Evolutionary conservation across 2,329 filamentous ascomycete species (phyloP).

Genomic region (Sarocladium oryzae): DNA sequence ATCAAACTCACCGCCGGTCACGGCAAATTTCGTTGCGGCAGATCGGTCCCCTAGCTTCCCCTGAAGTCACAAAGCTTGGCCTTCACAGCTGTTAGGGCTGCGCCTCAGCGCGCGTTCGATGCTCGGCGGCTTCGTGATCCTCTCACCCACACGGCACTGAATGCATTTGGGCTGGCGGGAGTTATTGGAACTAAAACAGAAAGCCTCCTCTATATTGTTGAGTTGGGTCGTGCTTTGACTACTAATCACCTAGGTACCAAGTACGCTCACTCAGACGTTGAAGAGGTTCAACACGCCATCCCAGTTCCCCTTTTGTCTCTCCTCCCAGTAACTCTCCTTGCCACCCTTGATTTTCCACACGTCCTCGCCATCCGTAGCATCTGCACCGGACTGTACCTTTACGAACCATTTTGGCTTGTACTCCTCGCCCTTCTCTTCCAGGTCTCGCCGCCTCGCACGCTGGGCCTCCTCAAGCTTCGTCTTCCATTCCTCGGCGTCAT

Average conservation of each 20-base stretch:
- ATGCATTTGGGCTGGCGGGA: too few relatives aligned
- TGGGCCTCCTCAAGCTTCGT: constrained; percentile 80
- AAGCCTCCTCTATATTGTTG: too few relatives aligned
- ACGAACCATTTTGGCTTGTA: constrained; percentile 83
- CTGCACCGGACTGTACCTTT: constrained; percentile 46
- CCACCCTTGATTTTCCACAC: constrained; percentile 72
- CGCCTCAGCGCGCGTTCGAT: too few relatives aligned
- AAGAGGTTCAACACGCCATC: constrained; percentile 47
- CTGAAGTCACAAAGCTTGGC: too few relatives aligned
- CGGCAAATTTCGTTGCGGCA: too few relatives aligned
- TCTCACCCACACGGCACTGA: too few relatives aligned
- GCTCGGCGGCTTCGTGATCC: too few relatives aligned
- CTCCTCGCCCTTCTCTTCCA: constrained; percentile 68
- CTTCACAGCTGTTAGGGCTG: too few relatives aligned
- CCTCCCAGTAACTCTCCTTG: constrained; percentile 92
- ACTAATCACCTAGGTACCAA: neutral
- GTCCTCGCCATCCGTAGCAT: constrained; percentile 51
- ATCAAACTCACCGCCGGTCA: neutral
- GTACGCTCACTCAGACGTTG: constrained; percentile 17
- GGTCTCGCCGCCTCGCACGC: constrained; percentile 61
- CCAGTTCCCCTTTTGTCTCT: constrained; percentile 65
- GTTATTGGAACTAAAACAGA: too few relatives aligned
- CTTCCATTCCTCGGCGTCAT: constrained; percentile 79
- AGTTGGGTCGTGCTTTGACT: too few relatives aligned
- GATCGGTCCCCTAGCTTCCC: too few relatives aligned